Percentiles rank a stretch among this genome's conserved stretches.
Conservation (phyloP, 768 basidiomycete species). For the Lactarius tabidus region DNA sequence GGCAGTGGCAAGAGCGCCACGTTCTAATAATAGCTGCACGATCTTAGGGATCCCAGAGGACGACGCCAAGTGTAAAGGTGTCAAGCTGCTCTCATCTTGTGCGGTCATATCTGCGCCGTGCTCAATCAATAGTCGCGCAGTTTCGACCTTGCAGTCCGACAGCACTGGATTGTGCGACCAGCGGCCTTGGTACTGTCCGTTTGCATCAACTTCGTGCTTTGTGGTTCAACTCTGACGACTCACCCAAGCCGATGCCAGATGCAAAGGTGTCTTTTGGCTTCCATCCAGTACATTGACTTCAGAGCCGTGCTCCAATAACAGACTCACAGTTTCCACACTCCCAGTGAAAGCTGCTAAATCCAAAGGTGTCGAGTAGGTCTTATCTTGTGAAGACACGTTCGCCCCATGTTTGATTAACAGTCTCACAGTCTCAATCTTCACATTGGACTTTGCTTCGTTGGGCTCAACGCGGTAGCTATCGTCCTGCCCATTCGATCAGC, state of each 20-base stretch:
- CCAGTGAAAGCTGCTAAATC: too few relatives aligned
- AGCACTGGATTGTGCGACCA: constrained; percentile 43
- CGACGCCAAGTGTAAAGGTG: neutral
- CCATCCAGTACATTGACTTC: neutral
- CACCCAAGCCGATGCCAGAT: neutral
- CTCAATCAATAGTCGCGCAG: neutral
- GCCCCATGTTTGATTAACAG: neutral
- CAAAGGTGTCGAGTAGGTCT: neutral
- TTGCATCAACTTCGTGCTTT: too few relatives aligned
- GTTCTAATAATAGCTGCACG: neutral
- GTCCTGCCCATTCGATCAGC: neutral
- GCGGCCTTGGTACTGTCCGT: too few relatives aligned
- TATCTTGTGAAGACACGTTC: neutral
- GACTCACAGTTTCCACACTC: neutral
- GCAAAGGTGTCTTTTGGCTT: neutral
- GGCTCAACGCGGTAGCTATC: too few relatives aligned
- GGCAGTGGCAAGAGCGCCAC: neutral
- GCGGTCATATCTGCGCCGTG: neutral
- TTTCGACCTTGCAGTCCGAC: constrained; percentile 1
- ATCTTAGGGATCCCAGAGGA: neutral
- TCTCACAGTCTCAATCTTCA: too few relatives aligned
- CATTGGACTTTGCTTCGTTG: too few relatives aligned
- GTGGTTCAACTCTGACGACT: neutral
- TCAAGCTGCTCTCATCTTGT: neutral
- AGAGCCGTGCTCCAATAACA: neutral